phyloP scores from a whole-genome alignment of 2,329 filamentous ascomycete species.

The Arachnomyces sp. region DNA sequence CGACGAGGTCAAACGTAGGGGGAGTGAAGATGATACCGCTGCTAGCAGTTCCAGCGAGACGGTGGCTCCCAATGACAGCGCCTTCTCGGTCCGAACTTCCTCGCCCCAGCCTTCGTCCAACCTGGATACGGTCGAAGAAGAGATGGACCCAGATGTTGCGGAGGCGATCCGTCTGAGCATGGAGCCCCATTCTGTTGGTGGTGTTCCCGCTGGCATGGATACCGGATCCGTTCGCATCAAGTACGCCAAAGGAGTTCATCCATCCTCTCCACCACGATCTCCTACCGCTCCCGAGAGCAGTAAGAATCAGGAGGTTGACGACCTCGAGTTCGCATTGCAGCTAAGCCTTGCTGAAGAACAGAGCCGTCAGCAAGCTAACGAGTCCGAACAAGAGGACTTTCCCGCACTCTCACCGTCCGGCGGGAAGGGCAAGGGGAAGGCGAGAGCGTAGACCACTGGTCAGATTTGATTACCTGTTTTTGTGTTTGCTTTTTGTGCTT shows the following conservation, averaged over 20 bases:
- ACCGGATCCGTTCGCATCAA: constrained; percentile 26
- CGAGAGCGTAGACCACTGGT: constrained; percentile 12
- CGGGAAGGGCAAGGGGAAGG: constrained; percentile 28
- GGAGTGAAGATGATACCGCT: constrained; percentile 33
- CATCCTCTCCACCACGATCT: constrained; percentile 10
- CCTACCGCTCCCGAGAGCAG: constrained; percentile 24
- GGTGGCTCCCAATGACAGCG: constrained; percentile 24
- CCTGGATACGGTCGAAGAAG: constrained; percentile 36
- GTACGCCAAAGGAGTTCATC: constrained; percentile 23
- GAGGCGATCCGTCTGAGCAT: constrained; percentile 53
- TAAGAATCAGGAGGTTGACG: constrained; percentile 43
- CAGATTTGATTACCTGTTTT: too few species aligned
- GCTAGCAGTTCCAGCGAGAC: constrained; percentile 31
- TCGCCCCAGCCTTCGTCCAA: constrained; percentile 25
- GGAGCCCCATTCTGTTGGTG: constrained; percentile 18
- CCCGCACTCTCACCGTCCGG: constrained; percentile 17
- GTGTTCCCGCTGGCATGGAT: constrained; percentile 8
- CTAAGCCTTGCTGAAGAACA: constrained; percentile 54
- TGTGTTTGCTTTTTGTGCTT: too few species aligned
- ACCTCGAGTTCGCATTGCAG: constrained; percentile 55
- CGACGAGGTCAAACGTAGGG: constrained; percentile 41
- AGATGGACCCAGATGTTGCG: constrained; percentile 50
- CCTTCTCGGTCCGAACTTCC: constrained; percentile 11
- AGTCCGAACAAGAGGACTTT: constrained; percentile 24
- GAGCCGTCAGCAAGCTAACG: constrained; percentile 29